Percentiles rank a stretch among this genome's conserved stretches.
Evolutionary conservation across 192 early-diverging fungal species (phyloP).

Genomic region (Coemansia sp.): DNA sequence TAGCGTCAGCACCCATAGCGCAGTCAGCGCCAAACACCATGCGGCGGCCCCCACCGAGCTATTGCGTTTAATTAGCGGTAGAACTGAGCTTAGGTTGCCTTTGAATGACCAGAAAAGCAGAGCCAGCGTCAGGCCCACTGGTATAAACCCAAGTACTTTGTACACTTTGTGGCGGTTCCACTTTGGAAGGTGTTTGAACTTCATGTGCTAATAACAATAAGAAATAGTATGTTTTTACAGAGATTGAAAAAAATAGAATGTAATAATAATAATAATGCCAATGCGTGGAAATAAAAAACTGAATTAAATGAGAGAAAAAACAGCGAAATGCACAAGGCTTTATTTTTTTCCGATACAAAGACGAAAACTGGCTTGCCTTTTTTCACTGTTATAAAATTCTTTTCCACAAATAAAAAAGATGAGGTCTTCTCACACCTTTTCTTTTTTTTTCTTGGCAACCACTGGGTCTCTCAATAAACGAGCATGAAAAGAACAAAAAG

Average conservation of each 20-base stretch:
- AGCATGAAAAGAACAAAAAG: no score
- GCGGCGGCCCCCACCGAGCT: slow-evolving; percentile 3
- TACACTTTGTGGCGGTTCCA: slow-evolving; percentile 43
- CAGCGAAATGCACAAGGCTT: no score
- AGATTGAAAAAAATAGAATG: not conserved
- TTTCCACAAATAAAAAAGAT: slow-evolving; percentile 5
- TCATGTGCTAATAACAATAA: slow-evolving; percentile 1
- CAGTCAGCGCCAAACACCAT: not conserved
- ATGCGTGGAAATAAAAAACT: not conserved
- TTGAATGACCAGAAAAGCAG: slow-evolving; percentile 46
- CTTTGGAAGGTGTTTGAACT: not conserved
- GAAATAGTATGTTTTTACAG: not conserved
- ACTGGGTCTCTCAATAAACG: no score
- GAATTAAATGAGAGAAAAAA: not conserved
- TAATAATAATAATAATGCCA: not conserved
- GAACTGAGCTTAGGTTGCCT: slow-evolving; percentile 14
- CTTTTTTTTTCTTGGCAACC: no score
- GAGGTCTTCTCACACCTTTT: no score
- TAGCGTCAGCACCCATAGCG: slow-evolving; percentile 13
- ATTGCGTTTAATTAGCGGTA: slow-evolving; percentile 24
- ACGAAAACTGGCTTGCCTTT: no score
- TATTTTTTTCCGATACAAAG: no score
- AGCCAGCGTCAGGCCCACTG: slow-evolving; percentile 37
- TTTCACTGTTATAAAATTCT: no score
- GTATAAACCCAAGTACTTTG: slow-evolving; percentile 39